phyloP scores from a whole-genome alignment of 83 land plant species.

The Thuja plicata region DNA sequence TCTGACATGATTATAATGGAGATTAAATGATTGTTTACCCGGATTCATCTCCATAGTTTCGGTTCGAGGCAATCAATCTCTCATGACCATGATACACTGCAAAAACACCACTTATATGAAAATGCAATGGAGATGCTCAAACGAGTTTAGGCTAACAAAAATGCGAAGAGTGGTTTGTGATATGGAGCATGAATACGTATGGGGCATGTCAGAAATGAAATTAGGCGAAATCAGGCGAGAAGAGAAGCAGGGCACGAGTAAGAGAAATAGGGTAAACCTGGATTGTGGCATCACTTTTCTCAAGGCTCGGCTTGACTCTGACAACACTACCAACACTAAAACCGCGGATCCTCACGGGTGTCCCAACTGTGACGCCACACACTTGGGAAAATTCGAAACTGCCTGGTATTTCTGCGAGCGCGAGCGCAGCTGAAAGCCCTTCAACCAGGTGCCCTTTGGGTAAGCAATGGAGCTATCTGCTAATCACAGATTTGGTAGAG shows the following conservation, averaged over 20 bases:
- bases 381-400: constrained; percentile 87
- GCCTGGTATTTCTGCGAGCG: constrained; percentile 75
- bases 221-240: background rate
- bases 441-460: constrained; percentile 49
- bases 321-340: constrained; percentile 89
- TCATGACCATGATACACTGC: too few species aligned
- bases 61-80: too few species aligned
- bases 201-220: background rate
- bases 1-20: background rate
- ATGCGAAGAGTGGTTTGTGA: background rate
- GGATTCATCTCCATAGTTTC: too few species aligned
- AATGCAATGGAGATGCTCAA: background rate
- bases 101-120: too few species aligned
- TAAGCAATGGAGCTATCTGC: too few species aligned
- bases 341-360: constrained; percentile 93
- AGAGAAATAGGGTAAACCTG: constrained; percentile 49
- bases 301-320: constrained; percentile 73
- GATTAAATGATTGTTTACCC: background rate
- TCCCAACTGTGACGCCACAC: constrained; percentile 84
- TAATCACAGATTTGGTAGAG: too few species aligned
- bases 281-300: constrained; percentile 77
- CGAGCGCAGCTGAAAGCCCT: constrained; percentile 74
- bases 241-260: too few species aligned
- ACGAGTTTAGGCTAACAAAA: background rate
- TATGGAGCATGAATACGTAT: background rate